These are phyloP conservation scores for Aspergillus hiratsukae DNA, from an alignment of 2,329 filamentous ascomycete genomes.

Conservation along the genomic window DNA sequence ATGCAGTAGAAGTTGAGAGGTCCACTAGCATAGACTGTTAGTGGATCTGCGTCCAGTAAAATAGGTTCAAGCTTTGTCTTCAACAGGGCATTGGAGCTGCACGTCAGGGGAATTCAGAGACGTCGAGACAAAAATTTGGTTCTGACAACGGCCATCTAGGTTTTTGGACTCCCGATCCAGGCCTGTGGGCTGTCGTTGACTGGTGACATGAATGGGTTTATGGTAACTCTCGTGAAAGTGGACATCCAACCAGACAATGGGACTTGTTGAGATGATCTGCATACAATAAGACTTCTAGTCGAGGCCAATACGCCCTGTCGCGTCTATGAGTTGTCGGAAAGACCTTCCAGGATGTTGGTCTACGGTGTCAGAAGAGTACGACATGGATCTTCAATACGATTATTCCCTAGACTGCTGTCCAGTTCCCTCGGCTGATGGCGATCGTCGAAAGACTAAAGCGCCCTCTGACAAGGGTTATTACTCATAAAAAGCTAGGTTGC, in stretches of 20 bases:
- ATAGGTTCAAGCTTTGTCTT: not conserved
- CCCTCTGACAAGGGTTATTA: not conserved
- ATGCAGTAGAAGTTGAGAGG: not conserved
- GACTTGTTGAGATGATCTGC: not conserved
- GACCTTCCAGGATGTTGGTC: not conserved
- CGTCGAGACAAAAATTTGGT: not conserved
- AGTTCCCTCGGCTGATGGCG: not conserved
- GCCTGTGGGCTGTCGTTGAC: too few species aligned
- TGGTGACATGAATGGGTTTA: not conserved
- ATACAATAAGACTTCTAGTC: not conserved
- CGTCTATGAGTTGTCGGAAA: too few species aligned
- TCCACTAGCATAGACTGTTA: not conserved
- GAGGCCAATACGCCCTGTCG: not conserved
- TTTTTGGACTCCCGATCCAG: too few species aligned
- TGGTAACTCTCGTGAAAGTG: not conserved
- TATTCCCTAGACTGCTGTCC: too few species aligned
- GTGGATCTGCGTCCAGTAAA: not conserved
- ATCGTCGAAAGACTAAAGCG: not conserved
- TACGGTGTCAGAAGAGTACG: not conserved
- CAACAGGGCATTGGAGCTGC: not conserved
- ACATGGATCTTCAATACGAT: not conserved
- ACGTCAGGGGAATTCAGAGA: not conserved
- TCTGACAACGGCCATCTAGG: not conserved
- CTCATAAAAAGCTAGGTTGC: not conserved
- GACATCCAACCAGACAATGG: not conserved